Percentiles rank a stretch among this genome's conserved stretches.
Conservation (phyloP, 208 protist genomes). For the Acanthamoeba royreba region DNA sequence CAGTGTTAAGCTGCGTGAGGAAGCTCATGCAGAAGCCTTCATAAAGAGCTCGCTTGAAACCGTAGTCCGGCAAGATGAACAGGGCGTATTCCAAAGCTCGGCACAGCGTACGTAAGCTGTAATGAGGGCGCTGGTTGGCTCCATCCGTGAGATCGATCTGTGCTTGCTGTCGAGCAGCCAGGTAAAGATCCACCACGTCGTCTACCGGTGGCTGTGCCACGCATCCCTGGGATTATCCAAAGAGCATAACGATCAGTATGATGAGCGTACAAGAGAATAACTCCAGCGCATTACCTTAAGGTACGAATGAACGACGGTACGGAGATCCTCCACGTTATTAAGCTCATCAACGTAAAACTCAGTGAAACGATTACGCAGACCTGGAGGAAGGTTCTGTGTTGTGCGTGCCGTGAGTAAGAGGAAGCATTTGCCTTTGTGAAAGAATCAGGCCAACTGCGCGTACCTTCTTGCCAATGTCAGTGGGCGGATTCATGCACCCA, state of each 20-base stretch:
- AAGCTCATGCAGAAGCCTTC: slow-evolving; percentile 90
- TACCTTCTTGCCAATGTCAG: slow-evolving; percentile 99
- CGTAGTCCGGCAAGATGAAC: slow-evolving; percentile 80
- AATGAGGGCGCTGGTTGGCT: slow-evolving; percentile 93
- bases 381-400: slow-evolving; percentile 82
- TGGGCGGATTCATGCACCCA: slow-evolving; percentile 99
- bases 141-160: slow-evolving; percentile 88
- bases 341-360: slow-evolving; percentile 98
- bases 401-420: background rate
- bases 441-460: background rate
- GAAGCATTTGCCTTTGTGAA: background rate
- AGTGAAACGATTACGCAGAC: slow-evolving; percentile 94
- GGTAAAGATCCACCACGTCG: slow-evolving; percentile 93
- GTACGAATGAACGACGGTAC: slow-evolving; percentile 85
- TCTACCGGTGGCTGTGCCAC: slow-evolving; percentile 72
- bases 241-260: too few relatives aligned
- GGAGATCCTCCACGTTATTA: slow-evolving; percentile 91
- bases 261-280: background rate
- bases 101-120: slow-evolving; percentile 96
- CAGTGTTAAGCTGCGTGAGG: slow-evolving; percentile 90
- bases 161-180: slow-evolving; percentile 86
- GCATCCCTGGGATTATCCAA: too few relatives aligned
- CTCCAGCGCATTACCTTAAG: slow-evolving; percentile 40
- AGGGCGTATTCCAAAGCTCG: slow-evolving; percentile 90
- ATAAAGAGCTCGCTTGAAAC: slow-evolving; percentile 91